Percentiles rank a stretch among this genome's conserved stretches.
These are phyloP conservation scores for Fraxinus xanthoxyloides DNA, from an alignment of 305 asterid genomes.

Conservation along the genomic window DNA sequence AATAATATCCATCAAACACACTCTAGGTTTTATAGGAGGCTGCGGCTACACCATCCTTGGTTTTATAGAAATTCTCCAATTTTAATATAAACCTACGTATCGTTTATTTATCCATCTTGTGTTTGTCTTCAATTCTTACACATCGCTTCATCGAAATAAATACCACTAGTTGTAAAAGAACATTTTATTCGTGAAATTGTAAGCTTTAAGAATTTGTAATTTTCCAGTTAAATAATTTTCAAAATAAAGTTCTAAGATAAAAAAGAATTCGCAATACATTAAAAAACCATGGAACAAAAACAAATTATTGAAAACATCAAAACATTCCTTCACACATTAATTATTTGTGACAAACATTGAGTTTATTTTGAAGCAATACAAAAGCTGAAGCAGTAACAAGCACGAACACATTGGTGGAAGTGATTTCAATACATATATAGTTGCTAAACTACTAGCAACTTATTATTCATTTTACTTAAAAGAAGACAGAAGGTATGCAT, in stretches of 20 bases:
- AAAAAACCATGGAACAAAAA: not conserved
- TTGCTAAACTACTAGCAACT: not conserved
- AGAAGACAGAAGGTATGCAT: not conserved
- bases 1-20: too few relatives aligned
- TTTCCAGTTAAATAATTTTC: too few relatives aligned
- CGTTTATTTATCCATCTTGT: not conserved
- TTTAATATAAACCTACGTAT: too few relatives aligned
- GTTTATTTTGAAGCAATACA: not conserved
- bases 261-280: not conserved
- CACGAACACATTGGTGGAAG: not conserved
- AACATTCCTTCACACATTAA: not conserved
- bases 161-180: not conserved
- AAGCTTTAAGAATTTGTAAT: not conserved
- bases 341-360: not conserved
- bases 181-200: not conserved
- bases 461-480: not conserved
- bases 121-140: not conserved
- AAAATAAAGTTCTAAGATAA: too few relatives aligned
- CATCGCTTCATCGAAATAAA: not conserved
- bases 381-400: not conserved
- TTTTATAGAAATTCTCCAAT: too few relatives aligned
- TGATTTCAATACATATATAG: not conserved
- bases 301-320: not conserved
- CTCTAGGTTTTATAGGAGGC: not conserved
- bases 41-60: not conserved